A percentile compares a stretch with the other conserved stretches of the same genome.
Conservation (phyloP, 495 filamentous ascomycete genomes). For the Xylaria intraflava region DNA sequence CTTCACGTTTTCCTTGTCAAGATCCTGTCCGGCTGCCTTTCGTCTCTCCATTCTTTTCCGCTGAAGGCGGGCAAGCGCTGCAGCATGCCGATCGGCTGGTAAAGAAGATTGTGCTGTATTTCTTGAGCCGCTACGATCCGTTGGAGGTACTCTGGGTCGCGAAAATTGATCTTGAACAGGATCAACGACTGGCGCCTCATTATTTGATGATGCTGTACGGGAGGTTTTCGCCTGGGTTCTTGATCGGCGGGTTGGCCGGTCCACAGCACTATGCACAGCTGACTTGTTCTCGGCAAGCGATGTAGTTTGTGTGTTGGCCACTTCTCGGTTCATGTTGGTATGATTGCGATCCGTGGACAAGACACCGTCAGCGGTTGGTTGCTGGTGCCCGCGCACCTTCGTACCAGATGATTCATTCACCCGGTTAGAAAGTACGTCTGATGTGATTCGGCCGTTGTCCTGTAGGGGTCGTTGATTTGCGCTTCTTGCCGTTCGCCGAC, state of each 20-base stretch:
- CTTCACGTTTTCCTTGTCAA: constrained; percentile 42
- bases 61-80: constrained; percentile 58
- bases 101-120: constrained; percentile 42
- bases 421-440: constrained; percentile 15
- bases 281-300: constrained; percentile 1
- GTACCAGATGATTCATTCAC: constrained; percentile 14
- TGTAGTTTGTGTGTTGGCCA: constrained; percentile 6
- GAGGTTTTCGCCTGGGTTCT: constrained; percentile 23
- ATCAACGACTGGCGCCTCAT: constrained; percentile 24
- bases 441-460: constrained; percentile 13
- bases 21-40: constrained; percentile 15
- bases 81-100: constrained; percentile 53
- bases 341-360: background rate
- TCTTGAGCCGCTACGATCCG: constrained; percentile 20
- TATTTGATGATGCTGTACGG: constrained; percentile 16
- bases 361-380: background rate
- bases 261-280: constrained; percentile 11
- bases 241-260: constrained; percentile 19
- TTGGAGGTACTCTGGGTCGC: constrained; percentile 28
- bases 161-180: constrained; percentile 39
- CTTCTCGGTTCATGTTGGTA: background rate
- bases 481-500: constrained; percentile 1
- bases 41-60: constrained; percentile 40
- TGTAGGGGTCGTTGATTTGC: background rate
- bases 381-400: background rate